Evolutionary conservation across 2,329 filamentous ascomycete species (phyloP).

Genomic region (Neofusicoccum laricinum): DNA sequence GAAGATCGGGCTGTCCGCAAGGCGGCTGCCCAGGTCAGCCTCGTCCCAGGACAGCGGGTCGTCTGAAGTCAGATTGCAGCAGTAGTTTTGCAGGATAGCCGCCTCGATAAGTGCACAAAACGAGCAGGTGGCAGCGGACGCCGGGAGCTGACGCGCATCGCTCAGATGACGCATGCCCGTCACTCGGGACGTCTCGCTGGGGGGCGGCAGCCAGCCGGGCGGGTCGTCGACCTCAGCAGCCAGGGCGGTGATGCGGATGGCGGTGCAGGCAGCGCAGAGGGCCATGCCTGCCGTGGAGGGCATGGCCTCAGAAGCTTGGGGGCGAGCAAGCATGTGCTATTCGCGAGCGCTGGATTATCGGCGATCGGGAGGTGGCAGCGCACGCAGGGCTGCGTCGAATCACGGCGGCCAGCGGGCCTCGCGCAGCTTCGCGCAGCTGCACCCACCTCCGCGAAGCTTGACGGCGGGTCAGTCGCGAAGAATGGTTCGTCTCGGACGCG

Average conservation of each 20-base stretch:
- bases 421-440: background rate
- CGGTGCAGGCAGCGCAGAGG: slow-evolving; percentile 22
- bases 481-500: slow-evolving; percentile 1
- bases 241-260: slow-evolving; percentile 17
- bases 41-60: slow-evolving; percentile 16
- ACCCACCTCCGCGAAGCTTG: background rate
- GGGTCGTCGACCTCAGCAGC: slow-evolving; percentile 19
- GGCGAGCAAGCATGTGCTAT: background rate
- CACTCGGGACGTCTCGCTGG: slow-evolving; percentile 20
- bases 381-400: background rate
- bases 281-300: slow-evolving; percentile 18
- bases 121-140: slow-evolving; percentile 18
- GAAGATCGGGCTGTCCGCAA: slow-evolving; percentile 21
- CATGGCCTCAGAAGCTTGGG: slow-evolving; percentile 3
- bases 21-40: slow-evolving; percentile 17
- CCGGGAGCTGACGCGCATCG: slow-evolving; percentile 19
- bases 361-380: background rate
- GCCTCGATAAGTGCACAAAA: slow-evolving; percentile 22
- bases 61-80: slow-evolving; percentile 6
- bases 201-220: slow-evolving; percentile 22
- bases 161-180: slow-evolving; percentile 21
- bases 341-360: slow-evolving; percentile 5
- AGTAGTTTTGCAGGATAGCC: slow-evolving; percentile 21
- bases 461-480: background rate
- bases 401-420: background rate